Evolutionary conservation across 2,329 filamentous ascomycete species (phyloP).

Genomic region (Albophoma yamanashiensis): DNA sequence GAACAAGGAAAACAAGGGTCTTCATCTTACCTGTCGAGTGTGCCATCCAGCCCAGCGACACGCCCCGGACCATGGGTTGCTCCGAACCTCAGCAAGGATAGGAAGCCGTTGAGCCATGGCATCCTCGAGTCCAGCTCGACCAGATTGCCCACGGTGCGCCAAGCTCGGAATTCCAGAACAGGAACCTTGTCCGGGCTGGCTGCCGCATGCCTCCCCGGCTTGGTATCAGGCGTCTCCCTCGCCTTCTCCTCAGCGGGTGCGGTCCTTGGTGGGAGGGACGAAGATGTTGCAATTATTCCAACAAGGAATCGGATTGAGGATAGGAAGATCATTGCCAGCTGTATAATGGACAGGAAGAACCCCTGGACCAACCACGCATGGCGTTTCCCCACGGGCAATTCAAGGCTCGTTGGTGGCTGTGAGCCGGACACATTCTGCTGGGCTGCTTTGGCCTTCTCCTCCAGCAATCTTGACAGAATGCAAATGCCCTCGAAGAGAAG

Average conservation of each 20-base stretch:
- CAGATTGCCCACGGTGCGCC: constrained; percentile 62
- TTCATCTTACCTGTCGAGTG: constrained; percentile 75
- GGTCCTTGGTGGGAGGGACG: constrained; percentile 50
- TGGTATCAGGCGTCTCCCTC: not conserved
- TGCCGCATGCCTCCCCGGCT: constrained; percentile 5
- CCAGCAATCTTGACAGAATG: constrained; percentile 46
- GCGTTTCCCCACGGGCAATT: constrained; percentile 6
- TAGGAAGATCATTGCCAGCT: constrained; percentile 44
- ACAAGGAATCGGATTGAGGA: constrained; percentile 56
- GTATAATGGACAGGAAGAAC: constrained; percentile 46
- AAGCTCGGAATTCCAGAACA: constrained; percentile 67
- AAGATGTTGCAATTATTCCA: constrained; percentile 53
- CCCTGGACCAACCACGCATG: constrained; percentile 29
- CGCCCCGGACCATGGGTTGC: constrained; percentile 63
- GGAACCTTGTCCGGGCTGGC: constrained; percentile 37
- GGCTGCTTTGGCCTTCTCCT: constrained; percentile 13
- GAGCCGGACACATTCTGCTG: constrained; percentile 6
- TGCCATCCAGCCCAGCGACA: constrained; percentile 63
- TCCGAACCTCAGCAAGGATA: constrained; percentile 68
- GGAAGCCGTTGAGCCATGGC: constrained; percentile 75
- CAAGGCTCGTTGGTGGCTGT: not conserved
- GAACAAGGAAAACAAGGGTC: constrained; percentile 6
- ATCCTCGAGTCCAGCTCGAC: constrained; percentile 69
- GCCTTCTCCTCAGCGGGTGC: constrained; percentile 4
- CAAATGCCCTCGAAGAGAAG: constrained; percentile 76